Conservation (phyloP, 2,329 filamentous ascomycete genomes). For the Fusarium chaquense region DNA sequence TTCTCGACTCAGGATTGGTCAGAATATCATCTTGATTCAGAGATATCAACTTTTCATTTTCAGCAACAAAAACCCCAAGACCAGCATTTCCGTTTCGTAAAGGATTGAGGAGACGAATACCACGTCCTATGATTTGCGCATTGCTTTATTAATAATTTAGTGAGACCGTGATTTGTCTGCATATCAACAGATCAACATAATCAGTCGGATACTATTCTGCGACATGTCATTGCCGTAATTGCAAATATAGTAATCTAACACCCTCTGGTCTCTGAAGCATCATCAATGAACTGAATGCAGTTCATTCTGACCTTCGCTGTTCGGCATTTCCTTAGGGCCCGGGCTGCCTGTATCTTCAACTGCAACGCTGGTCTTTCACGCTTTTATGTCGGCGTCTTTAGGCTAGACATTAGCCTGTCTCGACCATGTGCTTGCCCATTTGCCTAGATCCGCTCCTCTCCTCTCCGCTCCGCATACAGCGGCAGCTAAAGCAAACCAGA, state of each 20-base stretch:
- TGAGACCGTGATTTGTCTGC: neutral
- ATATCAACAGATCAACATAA: neutral
- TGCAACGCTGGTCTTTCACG: slow-evolving; percentile 18
- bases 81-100: slow-evolving; percentile 14
- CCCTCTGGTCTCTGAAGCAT: neutral
- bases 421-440: slow-evolving; percentile 25
- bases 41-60: slow-evolving; percentile 43
- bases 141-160: neutral
- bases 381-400: slow-evolving; percentile 32
- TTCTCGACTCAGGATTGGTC: slow-evolving; percentile 36
- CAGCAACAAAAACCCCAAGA: slow-evolving; percentile 24
- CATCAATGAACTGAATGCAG: slow-evolving; percentile 15
- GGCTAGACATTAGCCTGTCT: slow-evolving; percentile 31
- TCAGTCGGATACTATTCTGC: neutral
- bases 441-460: slow-evolving; percentile 22
- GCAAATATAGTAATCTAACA: neutral
- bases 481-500: slow-evolving; percentile 32
- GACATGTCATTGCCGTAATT: neutral
- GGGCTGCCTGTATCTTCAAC: neutral
- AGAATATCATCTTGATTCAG: slow-evolving; percentile 17
- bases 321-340: slow-evolving; percentile 12
- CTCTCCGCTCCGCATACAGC: slow-evolving; percentile 40
- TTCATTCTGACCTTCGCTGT: slow-evolving; percentile 10
- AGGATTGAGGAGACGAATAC: slow-evolving; percentile 10
- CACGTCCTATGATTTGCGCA: slow-evolving; percentile 25